Evolutionary conservation across 495 filamentous ascomycete genomes (phyloP), one percentile per base, ranked within the genome.

Genomic region (Coniosporium apollinis): DNA sequence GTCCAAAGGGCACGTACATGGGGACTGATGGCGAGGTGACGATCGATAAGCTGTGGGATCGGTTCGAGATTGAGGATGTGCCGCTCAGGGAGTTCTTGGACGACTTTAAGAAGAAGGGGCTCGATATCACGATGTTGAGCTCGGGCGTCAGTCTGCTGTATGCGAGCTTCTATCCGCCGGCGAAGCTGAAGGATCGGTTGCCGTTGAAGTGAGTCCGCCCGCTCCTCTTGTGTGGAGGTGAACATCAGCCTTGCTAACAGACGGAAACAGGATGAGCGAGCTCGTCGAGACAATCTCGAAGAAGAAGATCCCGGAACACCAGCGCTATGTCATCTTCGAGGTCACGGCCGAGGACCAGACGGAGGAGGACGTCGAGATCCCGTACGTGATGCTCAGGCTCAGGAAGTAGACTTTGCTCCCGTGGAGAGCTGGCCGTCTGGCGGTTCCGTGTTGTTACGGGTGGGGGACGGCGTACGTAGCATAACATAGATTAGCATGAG

Each of bases 11-110:
- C 45, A 82, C 71, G 49, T 99, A 96, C 57, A 50, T 62, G 48
- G 74, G 84, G 35, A 70, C 63, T 25, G 64, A 76, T 20, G 76
- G 73, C 45, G 82, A 92, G 56, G 76, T 92, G 24, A 70, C 66
- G 22, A 76, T 96, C 45, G 91, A 99, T 59, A 91, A 85, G 60
- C 72, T 99, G 22, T 99, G 91, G 91, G 91, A 94, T 59, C 79
- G 91, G 13, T 99, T 96, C 52, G 85, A 99, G 61, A 67, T 91
- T 33, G 70, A 77, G 33, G 71, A 99, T 51, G 70, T 94, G 36
- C 82, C 83, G 13, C 64, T 99, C 40, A 64, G 67, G 47, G 72
- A 94, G 48, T 79, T 99, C 48, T 52, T 99, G 5, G 69, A 79
- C 26, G 56, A 81, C 47, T 94, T 99, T 52, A 62, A 76, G 41